Evolutionary conservation across 495 filamentous ascomycete species (phyloP), one percentile per base, ranked within the genome.

Genomic region (Tirmania nivea): DNA sequence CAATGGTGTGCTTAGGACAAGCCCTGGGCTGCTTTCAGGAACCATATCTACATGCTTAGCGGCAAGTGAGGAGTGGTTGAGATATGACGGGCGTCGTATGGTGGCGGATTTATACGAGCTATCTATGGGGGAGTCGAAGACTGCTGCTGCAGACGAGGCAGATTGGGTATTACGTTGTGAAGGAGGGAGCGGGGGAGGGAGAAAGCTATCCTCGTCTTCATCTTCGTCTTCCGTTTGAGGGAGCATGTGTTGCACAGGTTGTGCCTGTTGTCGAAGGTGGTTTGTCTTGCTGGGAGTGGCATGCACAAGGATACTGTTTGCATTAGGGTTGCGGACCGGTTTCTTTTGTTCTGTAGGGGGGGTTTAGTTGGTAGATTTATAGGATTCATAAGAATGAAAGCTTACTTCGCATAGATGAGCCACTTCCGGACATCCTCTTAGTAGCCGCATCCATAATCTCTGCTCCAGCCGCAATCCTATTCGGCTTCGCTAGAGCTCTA

Each of bases 401-500:
- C 52, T 31, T 31, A 31, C 25, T 31, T 31, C 25, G 25, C 25
- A 31, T 31, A 31, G 25, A 31, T 3, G 25, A 31, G 1, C 25
- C 25, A 31, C 25, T 68, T 61, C 37, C 65, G 61, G 42, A 62
- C 62, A 52, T 69, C 54, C 83, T 73, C 60, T 75, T 78, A 56
- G 83, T 80, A 10, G 77, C 77, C 52, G 76, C 78, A 4, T 89
- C 78, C 8, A 75, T 81, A 39, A 86, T 70, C 50, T 80, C 79
- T 58, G 79, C 78, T 11, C 78, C 79, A 11, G 83, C 85, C 45
- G 89, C 69, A 7, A 80, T 74, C 53, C 90, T 75, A 61, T 95
- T 94, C 6, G 90, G 90, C 65, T 81, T 93, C 59, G 86, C 84
- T 31, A 96, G 69, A 1, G 83, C 73, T 10, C 75, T 70, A 55